A percentile compares a stretch with the other conserved stretches of the same genome.
phyloP scores from a whole-genome alignment of 2,329 filamentous ascomycete species.

The Penicillium occitanis region DNA sequence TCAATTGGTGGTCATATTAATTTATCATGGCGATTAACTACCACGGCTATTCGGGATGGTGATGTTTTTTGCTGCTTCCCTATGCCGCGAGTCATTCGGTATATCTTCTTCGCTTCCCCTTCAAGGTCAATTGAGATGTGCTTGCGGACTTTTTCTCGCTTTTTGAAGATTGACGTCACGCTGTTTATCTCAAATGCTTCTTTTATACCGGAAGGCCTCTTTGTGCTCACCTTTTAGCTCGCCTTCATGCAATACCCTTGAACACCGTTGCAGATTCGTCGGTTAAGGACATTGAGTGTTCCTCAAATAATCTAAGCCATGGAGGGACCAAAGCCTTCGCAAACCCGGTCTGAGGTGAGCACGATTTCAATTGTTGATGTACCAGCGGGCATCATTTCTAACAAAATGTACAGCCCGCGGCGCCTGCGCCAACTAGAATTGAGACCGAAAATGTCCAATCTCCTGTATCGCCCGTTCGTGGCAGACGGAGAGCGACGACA shows the following conservation, averaged over 20 bases:
- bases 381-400: background rate
- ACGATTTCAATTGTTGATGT: too few species aligned
- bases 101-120: background rate
- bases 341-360: background rate
- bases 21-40: background rate
- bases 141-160: background rate
- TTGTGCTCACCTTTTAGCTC: background rate
- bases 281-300: background rate
- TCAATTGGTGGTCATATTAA: background rate
- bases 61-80: background rate
- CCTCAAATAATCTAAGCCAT: background rate
- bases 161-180: background rate
- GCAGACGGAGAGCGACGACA: slow-evolving; percentile 2
- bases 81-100: background rate
- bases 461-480: background rate
- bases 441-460: background rate
- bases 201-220: background rate
- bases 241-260: background rate
- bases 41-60: background rate
- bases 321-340: background rate
- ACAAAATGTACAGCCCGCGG: background rate
- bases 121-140: background rate
- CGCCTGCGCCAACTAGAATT: background rate
- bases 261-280: background rate
- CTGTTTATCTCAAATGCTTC: background rate